Percentiles rank a stretch among this genome's conserved stretches.
Conservation (phyloP, 2,329 filamentous ascomycete species). For the Mariannaea elegans region DNA sequence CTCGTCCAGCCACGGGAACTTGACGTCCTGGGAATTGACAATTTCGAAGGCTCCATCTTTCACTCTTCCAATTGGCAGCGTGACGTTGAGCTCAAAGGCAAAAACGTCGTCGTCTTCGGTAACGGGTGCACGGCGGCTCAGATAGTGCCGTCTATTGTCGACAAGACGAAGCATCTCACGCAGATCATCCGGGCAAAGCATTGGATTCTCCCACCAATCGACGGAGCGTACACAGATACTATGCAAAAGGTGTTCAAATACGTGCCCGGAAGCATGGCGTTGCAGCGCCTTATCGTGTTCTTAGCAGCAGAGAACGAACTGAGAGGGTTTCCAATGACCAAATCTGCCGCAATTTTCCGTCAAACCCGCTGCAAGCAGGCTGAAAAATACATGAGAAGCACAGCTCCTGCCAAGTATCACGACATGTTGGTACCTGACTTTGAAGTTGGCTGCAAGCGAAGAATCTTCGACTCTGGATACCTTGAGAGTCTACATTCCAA, state of each 20-base stretch:
- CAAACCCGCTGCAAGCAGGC: conserved; percentile 47
- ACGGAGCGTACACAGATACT: conserved; percentile 26
- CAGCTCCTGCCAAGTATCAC: conserved; percentile 67
- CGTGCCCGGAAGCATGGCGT: conserved; percentile 54
- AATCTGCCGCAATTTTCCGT: conserved; percentile 47
- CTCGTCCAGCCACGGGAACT: conserved; percentile 46
- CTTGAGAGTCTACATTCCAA: conserved; percentile 59
- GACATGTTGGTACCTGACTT: conserved; percentile 70
- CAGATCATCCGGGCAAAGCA: conserved; percentile 54
- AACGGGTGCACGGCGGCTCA: conserved; percentile 65
- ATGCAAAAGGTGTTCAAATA: conserved; percentile 49
- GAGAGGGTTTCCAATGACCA: conserved; percentile 51
- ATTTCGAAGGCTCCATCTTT: conserved; percentile 62
- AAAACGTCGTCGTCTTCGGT: conserved; percentile 62
- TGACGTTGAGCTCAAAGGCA: conserved; percentile 56
- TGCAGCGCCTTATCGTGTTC: conserved; percentile 56
- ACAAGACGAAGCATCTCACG: conserved; percentile 46
- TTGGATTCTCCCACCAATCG: conserved; percentile 51
- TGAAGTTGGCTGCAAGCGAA: conserved; percentile 69
- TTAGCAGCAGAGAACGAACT: conserved; percentile 44
- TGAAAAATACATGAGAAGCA: conserved; percentile 52
- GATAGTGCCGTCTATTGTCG: conserved; percentile 56
- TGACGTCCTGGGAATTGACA: conserved; percentile 57
- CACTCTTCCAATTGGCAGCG: conserved; percentile 66
- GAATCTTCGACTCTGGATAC: conserved; percentile 67